A percentile compares a stretch with the other conserved stretches of the same genome.
These are phyloP conservation scores for Talaromyces sp. DNA, from an alignment of 2,329 filamentous ascomycete genomes.

Conservation along the genomic window DNA sequence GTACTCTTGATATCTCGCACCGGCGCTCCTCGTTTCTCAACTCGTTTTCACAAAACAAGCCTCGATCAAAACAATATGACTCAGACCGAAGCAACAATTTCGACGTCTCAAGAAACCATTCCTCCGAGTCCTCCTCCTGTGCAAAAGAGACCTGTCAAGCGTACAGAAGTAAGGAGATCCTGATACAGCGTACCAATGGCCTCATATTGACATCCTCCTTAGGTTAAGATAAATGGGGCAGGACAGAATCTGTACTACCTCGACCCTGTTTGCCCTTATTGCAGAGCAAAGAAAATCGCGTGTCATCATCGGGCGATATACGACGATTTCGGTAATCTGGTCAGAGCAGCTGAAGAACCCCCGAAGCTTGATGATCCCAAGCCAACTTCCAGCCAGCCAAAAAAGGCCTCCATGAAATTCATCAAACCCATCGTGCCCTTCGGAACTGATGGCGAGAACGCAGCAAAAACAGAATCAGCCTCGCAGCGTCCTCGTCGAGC, in stretches of 20 bases:
- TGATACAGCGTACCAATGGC: too few relatives aligned
- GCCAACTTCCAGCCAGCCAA: neutral
- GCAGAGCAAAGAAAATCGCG: neutral
- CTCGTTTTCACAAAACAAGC: neutral
- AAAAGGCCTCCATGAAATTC: neutral
- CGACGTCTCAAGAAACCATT: neutral
- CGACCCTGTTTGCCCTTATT: neutral
- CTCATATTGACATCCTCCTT: neutral
- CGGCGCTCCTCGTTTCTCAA: neutral
- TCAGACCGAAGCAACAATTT: neutral
- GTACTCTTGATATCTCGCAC: neutral
- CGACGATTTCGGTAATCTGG: neutral
- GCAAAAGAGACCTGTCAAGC: neutral
- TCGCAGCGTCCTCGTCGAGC: slow-evolving; percentile 3
- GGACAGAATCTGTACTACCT: neutral
- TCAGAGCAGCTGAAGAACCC: neutral
- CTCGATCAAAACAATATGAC: neutral
- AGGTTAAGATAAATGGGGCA: neutral
- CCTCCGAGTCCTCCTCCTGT: neutral
- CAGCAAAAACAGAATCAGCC: neutral
- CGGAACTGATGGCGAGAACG: neutral
- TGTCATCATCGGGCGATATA: neutral
- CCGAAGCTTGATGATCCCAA: neutral
- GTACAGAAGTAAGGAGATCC: neutral
- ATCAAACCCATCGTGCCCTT: too few relatives aligned